Conservation (phyloP, 371 early-diverging fungal species). For the Mortierella sp. region DNA sequence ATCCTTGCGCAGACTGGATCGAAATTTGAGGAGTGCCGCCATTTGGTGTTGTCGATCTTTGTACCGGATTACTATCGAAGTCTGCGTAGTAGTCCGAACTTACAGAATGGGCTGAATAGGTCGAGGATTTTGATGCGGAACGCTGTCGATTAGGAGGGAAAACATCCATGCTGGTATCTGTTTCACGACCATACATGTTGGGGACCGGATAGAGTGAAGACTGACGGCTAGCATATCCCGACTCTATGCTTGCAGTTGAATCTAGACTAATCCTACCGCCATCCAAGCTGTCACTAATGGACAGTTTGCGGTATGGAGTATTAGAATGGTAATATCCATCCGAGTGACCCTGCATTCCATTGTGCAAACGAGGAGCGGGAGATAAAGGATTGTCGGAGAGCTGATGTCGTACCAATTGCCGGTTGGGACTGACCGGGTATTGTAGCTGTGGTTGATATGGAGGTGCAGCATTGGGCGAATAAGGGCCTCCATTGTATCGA, state of each 20-base stretch:
- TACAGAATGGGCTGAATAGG: constrained; percentile 44
- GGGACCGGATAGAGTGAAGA: constrained; percentile 31
- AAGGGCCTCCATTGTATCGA: constrained; percentile 32
- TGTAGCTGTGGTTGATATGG: constrained; percentile 30
- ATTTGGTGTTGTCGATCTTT: constrained; percentile 46
- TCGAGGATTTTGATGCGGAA: constrained; percentile 53
- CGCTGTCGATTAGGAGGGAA: constrained; percentile 47
- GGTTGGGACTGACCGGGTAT: constrained; percentile 26
- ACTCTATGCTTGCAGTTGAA: constrained; percentile 47
- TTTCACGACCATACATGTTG: constrained; percentile 41
- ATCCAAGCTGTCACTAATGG: constrained; percentile 44
- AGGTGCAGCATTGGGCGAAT: constrained; percentile 21
- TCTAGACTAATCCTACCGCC: constrained; percentile 48
- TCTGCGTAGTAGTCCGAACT: constrained; percentile 48
- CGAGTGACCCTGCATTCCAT: constrained; percentile 11
- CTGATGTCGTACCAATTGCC: constrained; percentile 45
- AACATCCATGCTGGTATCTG: constrained; percentile 28
- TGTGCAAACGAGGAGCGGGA: constrained; percentile 20
- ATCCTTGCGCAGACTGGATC: constrained; percentile 52
- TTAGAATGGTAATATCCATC: constrained; percentile 35
- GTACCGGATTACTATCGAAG: constrained; percentile 43
- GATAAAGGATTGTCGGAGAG: constrained; percentile 29
- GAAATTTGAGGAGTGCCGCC: constrained; percentile 51
- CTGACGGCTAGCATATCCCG: constrained; percentile 35
- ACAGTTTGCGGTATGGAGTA: constrained; percentile 32